phyloP scores from a whole-genome alignment of 2,329 filamentous ascomycete species.

The Botryotinia globosa region DNA sequence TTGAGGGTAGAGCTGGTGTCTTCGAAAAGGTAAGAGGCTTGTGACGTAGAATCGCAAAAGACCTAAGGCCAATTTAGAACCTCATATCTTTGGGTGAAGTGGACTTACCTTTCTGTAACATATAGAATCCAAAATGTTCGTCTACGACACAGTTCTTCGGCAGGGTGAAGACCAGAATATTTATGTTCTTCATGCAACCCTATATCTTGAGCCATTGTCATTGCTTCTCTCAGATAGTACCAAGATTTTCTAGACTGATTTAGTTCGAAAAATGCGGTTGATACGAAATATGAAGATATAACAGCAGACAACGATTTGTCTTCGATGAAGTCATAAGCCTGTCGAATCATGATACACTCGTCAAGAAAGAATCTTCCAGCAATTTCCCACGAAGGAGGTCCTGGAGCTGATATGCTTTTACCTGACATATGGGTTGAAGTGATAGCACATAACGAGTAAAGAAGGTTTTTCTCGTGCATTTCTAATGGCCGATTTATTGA shows the following conservation, averaged over 20 bases:
- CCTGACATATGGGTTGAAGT: constrained; percentile 51
- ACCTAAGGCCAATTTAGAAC: constrained; percentile 43
- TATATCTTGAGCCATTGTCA: constrained; percentile 57
- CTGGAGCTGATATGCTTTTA: constrained; percentile 42
- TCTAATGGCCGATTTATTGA: constrained; percentile 46
- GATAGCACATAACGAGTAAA: constrained; percentile 58
- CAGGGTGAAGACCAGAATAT: constrained; percentile 48
- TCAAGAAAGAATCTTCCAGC: constrained; percentile 56
- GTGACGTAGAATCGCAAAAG: constrained; percentile 61
- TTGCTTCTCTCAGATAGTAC: constrained; percentile 60
- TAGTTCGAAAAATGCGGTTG: constrained; percentile 59
- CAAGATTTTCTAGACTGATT: constrained; percentile 58
- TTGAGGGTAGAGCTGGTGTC: constrained; percentile 55
- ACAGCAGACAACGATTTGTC: constrained; percentile 53
- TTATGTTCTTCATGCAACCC: constrained; percentile 57
- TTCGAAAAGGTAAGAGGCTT: constrained; percentile 60
- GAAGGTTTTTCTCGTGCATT: constrained; percentile 44
- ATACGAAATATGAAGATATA: constrained; percentile 62
- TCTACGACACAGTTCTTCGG: constrained; percentile 53
- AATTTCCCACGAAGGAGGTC: constrained; percentile 45
- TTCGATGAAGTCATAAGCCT: constrained; percentile 57
- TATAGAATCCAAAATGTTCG: constrained; percentile 62
- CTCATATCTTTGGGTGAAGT: background rate
- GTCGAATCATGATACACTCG: constrained; percentile 55
- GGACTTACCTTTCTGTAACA: constrained; percentile 54